Evolutionary conservation across 768 basidiomycete species (phyloP), one percentile per base, ranked within the genome.

Genomic region (Russula sp.): DNA sequence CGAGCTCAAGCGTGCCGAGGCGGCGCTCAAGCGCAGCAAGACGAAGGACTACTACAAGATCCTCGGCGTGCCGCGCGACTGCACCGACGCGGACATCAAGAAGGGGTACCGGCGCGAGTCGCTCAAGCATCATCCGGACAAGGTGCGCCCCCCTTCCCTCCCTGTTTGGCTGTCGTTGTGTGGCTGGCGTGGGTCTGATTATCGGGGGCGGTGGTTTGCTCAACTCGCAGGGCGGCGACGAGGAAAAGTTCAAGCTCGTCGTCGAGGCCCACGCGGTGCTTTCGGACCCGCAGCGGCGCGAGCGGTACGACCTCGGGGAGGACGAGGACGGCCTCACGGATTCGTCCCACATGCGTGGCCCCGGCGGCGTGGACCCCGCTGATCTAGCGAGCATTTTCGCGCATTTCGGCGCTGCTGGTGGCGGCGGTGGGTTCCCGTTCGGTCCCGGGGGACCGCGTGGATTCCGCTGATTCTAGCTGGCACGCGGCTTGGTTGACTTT

Each of bases 171-270:
- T 27, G 22, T 27, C 22, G 22, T 27, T 27, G 22, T 27, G 1
- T 27, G 22, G 22, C 22, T 9, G 2, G 18, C 6, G 2, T 34
- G 32, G 34, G 10, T 45, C 16, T 50, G 18, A 49, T 2, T 27
- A 27, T 27, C 22, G 22, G 22, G 22, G 22, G 22, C 22, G 22
- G 22, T 27, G 22, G 35, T 6, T 18, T 6, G 27, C 7, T 37
- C 11, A 16, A 18, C 14, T 27, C 22, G 6, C 63, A 91, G 86
- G 94, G 95, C 32, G 95, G 95, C 34, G 91, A 94, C 71, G 94
- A 96, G 69, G 96, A 97, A 71, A 89, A 91, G 69, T 98, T 98
- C 83, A 97, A 98, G 74, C 80, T 93, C 22, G 86, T 92, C 35
- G 84, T 79, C 0, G 93, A 94, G 73, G 90, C 91, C 2, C 80